Evolutionary conservation across 176 grass and related monocot genomes (phyloP).

Genomic region (Melocanna baccifera): DNA sequence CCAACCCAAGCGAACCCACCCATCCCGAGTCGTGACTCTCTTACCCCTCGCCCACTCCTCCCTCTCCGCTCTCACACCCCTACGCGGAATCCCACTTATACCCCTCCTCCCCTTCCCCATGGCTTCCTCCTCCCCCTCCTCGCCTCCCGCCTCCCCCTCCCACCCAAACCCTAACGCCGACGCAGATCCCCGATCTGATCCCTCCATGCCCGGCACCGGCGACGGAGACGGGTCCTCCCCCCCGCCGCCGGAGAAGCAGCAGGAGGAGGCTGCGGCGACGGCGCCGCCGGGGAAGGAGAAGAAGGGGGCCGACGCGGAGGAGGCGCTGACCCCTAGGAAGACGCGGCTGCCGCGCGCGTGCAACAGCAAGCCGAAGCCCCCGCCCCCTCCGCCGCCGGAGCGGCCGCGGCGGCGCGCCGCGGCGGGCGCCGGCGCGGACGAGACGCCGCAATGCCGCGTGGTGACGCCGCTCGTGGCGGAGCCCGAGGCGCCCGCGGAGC

Average conservation of each 20-base stretch:
- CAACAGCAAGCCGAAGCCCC: slow-evolving; percentile 46
- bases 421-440: slow-evolving; percentile 42
- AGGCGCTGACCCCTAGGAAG: slow-evolving; percentile 42
- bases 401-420: slow-evolving; percentile 57
- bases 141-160: slow-evolving; percentile 38
- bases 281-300: not conserved
- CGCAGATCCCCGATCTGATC: slow-evolving; percentile 33
- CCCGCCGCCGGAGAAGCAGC: slow-evolving; percentile 4
- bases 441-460: slow-evolving; percentile 60
- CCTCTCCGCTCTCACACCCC: not conserved
- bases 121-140: slow-evolving; percentile 40
- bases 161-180: slow-evolving; percentile 33
- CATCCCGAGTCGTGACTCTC: too few relatives aligned
- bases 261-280: not conserved
- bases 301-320: slow-evolving; percentile 12
- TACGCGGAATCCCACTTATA: slow-evolving; percentile 48
- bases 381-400: slow-evolving; percentile 37
- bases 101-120: slow-evolving; percentile 46
- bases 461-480: slow-evolving; percentile 76
- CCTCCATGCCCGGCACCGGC: slow-evolving; percentile 23
- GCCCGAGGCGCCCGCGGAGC: slow-evolving; percentile 61
- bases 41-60: not conserved
- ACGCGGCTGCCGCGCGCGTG: slow-evolving; percentile 81
- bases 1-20: too few relatives aligned
- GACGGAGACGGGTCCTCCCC: slow-evolving; percentile 9